phyloP scores from a whole-genome alignment of 1,284 basidiomycete species.

The Pholiota adiposa region DNA sequence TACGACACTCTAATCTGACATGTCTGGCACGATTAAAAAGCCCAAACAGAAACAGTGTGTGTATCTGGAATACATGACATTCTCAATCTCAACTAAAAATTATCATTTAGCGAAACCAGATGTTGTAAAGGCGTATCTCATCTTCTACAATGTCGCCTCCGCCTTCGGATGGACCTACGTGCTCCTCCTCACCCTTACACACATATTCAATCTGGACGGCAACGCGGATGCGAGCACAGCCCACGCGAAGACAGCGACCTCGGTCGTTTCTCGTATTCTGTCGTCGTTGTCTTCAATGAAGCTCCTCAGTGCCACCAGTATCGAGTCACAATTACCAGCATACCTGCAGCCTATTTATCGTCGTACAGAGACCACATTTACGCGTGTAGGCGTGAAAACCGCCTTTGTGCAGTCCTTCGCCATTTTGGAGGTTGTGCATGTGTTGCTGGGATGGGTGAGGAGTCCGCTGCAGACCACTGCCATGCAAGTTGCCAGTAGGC shows the following conservation, averaged over 20 bases:
- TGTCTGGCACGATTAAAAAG: background rate
- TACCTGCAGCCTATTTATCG: constrained; percentile 43
- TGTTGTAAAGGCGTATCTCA: constrained; percentile 65
- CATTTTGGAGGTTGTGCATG: constrained; percentile 83
- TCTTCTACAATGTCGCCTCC: constrained; percentile 80
- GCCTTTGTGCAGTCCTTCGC: constrained; percentile 84
- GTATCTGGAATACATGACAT: too few species aligned
- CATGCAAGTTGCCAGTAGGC: constrained; percentile 86
- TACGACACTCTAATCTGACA: background rate
- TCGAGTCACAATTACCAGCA: constrained; percentile 37
- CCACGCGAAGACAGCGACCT: constrained; percentile 33
- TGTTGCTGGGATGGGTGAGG: constrained; percentile 82
- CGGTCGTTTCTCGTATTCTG: constrained; percentile 40
- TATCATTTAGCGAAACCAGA: constrained; percentile 24
- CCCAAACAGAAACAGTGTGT: background rate
- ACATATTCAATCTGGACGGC: constrained; percentile 52
- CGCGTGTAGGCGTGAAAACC: constrained; percentile 63
- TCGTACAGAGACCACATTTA: constrained; percentile 55
- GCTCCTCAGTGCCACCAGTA: constrained; percentile 28
- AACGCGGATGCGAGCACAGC: constrained; percentile 31
- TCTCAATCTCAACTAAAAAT: too few species aligned
- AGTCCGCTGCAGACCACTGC: constrained; percentile 82
- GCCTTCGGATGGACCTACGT: constrained; percentile 76
- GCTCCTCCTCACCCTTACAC: constrained; percentile 53
- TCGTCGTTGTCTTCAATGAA: constrained; percentile 37